Conservation (phyloP, 495 filamentous ascomycete genomes). For the Poronia punctata region DNA sequence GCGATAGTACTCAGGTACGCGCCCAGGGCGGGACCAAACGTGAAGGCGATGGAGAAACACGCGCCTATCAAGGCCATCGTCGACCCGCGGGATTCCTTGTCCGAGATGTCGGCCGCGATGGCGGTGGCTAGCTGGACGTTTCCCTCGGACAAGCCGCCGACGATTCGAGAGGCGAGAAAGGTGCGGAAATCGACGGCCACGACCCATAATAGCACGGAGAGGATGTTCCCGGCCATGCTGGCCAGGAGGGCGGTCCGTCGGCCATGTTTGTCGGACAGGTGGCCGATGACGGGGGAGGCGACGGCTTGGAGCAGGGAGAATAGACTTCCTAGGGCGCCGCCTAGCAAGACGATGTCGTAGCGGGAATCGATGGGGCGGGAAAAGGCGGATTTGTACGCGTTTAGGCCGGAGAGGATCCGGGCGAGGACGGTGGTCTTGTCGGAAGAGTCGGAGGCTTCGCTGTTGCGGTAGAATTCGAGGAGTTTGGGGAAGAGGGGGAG, state of each 20-base stretch:
- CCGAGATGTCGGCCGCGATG: conserved; percentile 93
- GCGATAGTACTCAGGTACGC: conserved; percentile 70
- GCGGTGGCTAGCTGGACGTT: conserved; percentile 96
- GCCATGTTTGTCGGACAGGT: conserved; percentile 81
- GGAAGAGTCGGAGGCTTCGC: conserved; percentile 50
- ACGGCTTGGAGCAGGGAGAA: conserved; percentile 92
- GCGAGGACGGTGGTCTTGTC: conserved; percentile 64
- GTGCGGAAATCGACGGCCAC: conserved; percentile 88
- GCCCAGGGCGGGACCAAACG: conserved; percentile 86
- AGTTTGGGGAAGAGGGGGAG: conserved; percentile 92
- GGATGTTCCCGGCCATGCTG: conserved; percentile 91
- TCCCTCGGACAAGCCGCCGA: conserved; percentile 90
- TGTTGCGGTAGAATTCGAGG: conserved; percentile 85
- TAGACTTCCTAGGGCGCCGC: conserved; percentile 85
- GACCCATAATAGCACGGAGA: conserved; percentile 91
- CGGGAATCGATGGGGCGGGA: conserved; percentile 87
- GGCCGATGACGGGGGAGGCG: conserved; percentile 86
- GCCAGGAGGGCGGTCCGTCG: conserved; percentile 80
- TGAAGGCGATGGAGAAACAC: conserved; percentile 96
- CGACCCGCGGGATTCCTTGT: conserved; percentile 68
- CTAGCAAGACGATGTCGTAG: conserved; percentile 95
- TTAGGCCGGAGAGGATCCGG: conserved; percentile 72
- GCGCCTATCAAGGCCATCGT: conserved; percentile 95
- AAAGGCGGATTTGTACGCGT: conserved; percentile 93
- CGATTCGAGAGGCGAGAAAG: conserved; percentile 83